phyloP scores from a whole-genome alignment of 2,329 filamentous ascomycete genomes.

The Claviceps arundinis region DNA sequence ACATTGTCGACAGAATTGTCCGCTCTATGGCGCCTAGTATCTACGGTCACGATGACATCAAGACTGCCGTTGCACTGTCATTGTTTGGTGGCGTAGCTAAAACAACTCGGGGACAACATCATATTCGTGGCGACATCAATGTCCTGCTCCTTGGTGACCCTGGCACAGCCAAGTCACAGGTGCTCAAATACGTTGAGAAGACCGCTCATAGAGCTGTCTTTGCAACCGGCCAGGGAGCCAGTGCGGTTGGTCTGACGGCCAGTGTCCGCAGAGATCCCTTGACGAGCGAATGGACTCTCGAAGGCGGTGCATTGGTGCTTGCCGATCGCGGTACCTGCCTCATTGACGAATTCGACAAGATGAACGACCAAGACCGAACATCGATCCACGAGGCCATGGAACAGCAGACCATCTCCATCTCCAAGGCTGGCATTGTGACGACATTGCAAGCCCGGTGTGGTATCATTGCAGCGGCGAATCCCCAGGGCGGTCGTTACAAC shows the following conservation, averaged over 20 bases:
- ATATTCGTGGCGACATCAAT: constrained; percentile 95
- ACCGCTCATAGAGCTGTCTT: constrained; percentile 95
- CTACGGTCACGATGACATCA: constrained; percentile 92
- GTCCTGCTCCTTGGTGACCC: constrained; percentile 91
- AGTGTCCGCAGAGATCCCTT: constrained; percentile 90
- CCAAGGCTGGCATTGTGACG: constrained; percentile 95
- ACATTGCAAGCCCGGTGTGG: constrained; percentile 91
- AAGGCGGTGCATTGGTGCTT: constrained; percentile 88
- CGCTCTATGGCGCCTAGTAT: constrained; percentile 93
- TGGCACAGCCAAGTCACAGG: constrained; percentile 93
- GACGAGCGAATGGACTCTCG: constrained; percentile 93
- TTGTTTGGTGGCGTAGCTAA: constrained; percentile 93
- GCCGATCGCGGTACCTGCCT: constrained; percentile 90
- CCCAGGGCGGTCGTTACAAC: constrained; percentile 92
- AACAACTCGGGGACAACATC: constrained; percentile 73
- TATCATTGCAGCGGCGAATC: constrained; percentile 93
- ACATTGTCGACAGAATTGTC: constrained; percentile 86
- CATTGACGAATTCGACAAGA: constrained; percentile 99
- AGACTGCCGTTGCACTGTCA: constrained; percentile 87
- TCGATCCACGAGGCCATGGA: constrained; percentile 99
- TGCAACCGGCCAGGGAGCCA: constrained; percentile 92
- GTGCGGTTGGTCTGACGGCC: constrained; percentile 92
- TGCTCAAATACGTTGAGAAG: constrained; percentile 95
- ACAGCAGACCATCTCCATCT: constrained; percentile 98
- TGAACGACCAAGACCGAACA: constrained; percentile 97